Base-by-base conservation (phyloP, 441 rosid species). In the Adansonia rubrostipa region DNA sequence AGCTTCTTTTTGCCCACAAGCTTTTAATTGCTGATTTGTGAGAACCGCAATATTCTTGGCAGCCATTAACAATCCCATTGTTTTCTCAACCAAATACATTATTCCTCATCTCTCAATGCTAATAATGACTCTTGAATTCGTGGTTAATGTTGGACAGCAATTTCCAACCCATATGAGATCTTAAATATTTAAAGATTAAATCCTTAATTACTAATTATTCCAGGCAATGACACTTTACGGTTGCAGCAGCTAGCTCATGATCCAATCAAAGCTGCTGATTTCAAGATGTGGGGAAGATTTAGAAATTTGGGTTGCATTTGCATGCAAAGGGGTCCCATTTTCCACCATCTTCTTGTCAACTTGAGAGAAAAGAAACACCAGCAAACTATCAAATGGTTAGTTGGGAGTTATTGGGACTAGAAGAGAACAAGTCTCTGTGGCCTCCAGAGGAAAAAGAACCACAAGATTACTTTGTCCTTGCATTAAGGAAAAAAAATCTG, bases 351-450 rank as follows among this genome's bases (percentile, higher is more conserved):
- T 47, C 45, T 33, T 14, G 75, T 72, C 64, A 75, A 71, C 36
- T n/a, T 51, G 53, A 75, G 63, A 40, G 77, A 68, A 74, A 74
- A 42, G 75, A 68, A 79, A 51, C 56, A 73, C 51, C 79, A 66
- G 74, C 53, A 71, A 73, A 73, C 82, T 4, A 66, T 77, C 77
- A 51, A 76, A 44, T 15, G 44, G 60, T 80, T 76, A 74, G 82
- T 77, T 80, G 83, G 83, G 73, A 76, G 72, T 80, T 82, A 50
- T 78, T 72, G 20, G 76, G 82, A 67, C 73, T 15, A 9, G 53
- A 77, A 54, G 74, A 33, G 28, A 10, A 4, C 36, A 45, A 11
- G 5, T 40, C 9, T 47, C 51, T 48, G 62, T 63, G 57, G 63
- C 63, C 62, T 74, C 73, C 68, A 71, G 4, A 33, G 17, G 24